phyloP scores from a whole-genome alignment of 495 filamentous ascomycete genomes.

The Amorphotheca resinae region DNA sequence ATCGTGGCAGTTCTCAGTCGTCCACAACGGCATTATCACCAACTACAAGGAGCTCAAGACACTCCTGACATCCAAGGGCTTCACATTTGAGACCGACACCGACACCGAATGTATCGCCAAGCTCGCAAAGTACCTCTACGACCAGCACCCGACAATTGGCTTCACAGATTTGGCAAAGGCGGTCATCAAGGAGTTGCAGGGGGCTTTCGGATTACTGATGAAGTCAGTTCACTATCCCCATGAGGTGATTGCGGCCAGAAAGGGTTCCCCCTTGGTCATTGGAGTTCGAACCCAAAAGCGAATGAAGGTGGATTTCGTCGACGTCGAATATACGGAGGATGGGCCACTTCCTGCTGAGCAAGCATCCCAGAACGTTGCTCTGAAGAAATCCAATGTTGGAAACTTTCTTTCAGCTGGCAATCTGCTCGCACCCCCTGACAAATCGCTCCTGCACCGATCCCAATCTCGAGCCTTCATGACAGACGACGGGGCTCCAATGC shows the following conservation, averaged over 20 bases:
- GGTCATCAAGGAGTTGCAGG: constrained; percentile 95
- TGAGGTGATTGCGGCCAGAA: constrained; percentile 93
- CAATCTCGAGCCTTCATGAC: constrained; percentile 98
- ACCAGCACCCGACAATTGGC: constrained; percentile 85
- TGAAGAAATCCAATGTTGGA: constrained; percentile 62
- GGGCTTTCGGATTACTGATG: constrained; percentile 88
- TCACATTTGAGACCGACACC: constrained; percentile 97
- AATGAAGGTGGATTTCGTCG: constrained; percentile 99
- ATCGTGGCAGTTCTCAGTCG: constrained; percentile 89
- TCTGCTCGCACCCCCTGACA: constrained; percentile 78
- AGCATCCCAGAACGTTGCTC: constrained; percentile 89
- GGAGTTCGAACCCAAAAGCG: constrained; percentile 91
- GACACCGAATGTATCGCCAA: constrained; percentile 99
- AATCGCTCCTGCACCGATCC: constrained; percentile 92
- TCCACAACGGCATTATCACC: constrained; percentile 99
- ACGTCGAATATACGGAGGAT: constrained; percentile 91
- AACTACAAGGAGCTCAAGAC: constrained; percentile 99
- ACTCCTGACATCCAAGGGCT: constrained; percentile 84
- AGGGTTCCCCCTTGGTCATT: constrained; percentile 92
- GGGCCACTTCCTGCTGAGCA: constrained; percentile 79
- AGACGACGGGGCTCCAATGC: constrained; percentile 91
- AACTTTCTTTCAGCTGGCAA: constrained; percentile 49
- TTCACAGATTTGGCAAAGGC: constrained; percentile 95
- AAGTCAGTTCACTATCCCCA: constrained; percentile 98
- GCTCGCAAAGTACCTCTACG: constrained; percentile 95